A percentile compares a stretch with the other conserved stretches of the same genome.
These are phyloP conservation scores for Mortierella sp. DNA, from an alignment of 371 early-diverging fungal species.

Conservation along the genomic window DNA sequence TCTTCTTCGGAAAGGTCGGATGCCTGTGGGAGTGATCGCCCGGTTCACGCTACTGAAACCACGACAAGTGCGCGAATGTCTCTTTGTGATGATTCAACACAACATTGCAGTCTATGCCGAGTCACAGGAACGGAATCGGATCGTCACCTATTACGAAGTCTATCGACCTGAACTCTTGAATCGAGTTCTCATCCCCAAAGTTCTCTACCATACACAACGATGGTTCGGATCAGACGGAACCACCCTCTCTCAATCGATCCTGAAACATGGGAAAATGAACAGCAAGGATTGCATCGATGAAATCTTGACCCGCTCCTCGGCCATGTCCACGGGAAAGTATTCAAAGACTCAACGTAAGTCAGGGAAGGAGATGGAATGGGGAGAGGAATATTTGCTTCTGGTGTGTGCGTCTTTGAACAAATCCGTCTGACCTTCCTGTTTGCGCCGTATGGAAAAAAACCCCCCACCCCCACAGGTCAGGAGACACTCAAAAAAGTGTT, in stretches of 20 bases:
- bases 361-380: no score
- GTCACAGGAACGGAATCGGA: slow-evolving; percentile 36
- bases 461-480: slow-evolving; percentile 39
- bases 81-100: slow-evolving; percentile 75
- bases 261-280: slow-evolving; percentile 33
- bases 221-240: slow-evolving; percentile 73
- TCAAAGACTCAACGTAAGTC: slow-evolving; percentile 13
- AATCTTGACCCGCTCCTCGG: slow-evolving; percentile 3
- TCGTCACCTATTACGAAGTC: slow-evolving; percentile 74
- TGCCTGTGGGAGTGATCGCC: slow-evolving; percentile 55
- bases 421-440: not conserved
- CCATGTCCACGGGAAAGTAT: not conserved
- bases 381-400: no score
- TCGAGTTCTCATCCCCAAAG: slow-evolving; percentile 75
- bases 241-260: slow-evolving; percentile 20
- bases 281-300: slow-evolving; percentile 35
- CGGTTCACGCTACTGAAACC: slow-evolving; percentile 49
- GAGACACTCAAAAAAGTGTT: slow-evolving; percentile 57
- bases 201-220: slow-evolving; percentile 66
- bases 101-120: slow-evolving; percentile 67
- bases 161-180: slow-evolving; percentile 65
- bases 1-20: slow-evolving; percentile 67
- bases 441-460: not conserved
- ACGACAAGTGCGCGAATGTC: slow-evolving; percentile 63
- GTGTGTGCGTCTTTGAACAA: no score